Evolutionary conservation across 2,329 filamentous ascomycete species (phyloP), one percentile per base, ranked within the genome.

Genomic region (Acrodontium crateriforme): DNA sequence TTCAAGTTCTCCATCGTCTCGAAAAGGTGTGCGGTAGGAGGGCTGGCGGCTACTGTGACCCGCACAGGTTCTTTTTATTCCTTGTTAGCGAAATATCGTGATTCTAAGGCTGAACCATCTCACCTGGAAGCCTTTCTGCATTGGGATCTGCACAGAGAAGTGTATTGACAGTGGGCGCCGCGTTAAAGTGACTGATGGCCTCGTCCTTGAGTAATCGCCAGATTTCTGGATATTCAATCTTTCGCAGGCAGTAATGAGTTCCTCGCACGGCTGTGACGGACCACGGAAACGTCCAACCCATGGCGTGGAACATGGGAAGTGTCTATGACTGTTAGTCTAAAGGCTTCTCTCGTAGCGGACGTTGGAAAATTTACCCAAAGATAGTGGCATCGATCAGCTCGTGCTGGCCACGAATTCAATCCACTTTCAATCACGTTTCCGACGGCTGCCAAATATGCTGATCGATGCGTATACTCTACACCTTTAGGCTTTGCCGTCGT

Each of bases 81-180:
- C 94, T 85, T 0, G 85, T 94, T 0, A 84, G 85, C 0, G 84
- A 84, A 1, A 84, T 84, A 13, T 12, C 5, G 10, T 22, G 20
- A 10, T 22, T 22, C 4, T 12, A 23, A 15, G 15, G 5, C n/a
- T 4, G 13, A 15, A 8, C 9, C 9, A 16, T 29, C 38, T 25
- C 25, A 41, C 40, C 40, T 26, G 73, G 62, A 1, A 98, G 63
- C 25, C 56, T 67, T 40, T 68, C 69, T 2, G 89, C 87, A 52
- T 84, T 76, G 21, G 75, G 67, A 3, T 80, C 69, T 9, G 78
- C 78, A 49, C 89, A 93, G 3, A 98, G 70, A 1, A 95, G 60
- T 0, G 87, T 98, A 53, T 95, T 95, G 28, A 98, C 89, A 0
- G 89, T 98, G 0, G 89, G 89, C 1, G 87, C 89, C 1, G 87